Base-by-base conservation (phyloP, 129 eudicot genomes). In the Lactuca saligna region DNA sequence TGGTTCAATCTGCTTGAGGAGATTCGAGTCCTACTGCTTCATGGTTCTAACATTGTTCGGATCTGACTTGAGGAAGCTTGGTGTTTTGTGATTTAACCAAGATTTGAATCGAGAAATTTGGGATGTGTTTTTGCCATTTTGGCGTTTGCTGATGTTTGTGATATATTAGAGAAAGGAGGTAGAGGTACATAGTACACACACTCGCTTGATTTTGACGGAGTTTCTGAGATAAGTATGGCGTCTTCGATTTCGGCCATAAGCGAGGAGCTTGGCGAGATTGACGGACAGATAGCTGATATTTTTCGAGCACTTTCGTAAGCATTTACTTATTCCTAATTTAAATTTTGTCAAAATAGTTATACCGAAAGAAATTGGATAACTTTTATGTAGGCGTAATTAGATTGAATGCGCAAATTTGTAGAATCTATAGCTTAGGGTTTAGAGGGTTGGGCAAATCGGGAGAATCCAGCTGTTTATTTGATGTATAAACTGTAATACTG, bases 261-360 rank as follows among this genome's bases (percentile, higher is more conserved):
- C 79, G 98, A 93, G 80, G 92, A 87, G 86, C 90, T 93, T 57
- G 95, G 83, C 59, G 95, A 89, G 88, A 84, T 93, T 70, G 92
- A 93, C 32, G 98, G 97, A 4, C 95, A 87, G 78, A 80, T 93
- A 63, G 41, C 81, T 33, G 98, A 93, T 78, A 87, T 87, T 66
- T 87, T 93, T 72, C 90, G 97, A 31, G 97, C 97, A 71, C 86
- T 93, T 4, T 81, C 97, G 98, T 93, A 78, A 84, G 98, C 66
- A 53, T 31, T 79, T 66, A 64, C 7, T 53, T 59, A 29, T 8
- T 42, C 7, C 35, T 16, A 7, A 44, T 46, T 10, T 34, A 16
- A 48, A 65, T 15, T 46, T 53, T 35, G 53, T 72, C 51, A 50
- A 25, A 20, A 61, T 35, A 37, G 77, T 49, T 49, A 12, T 35